Percentiles rank a stretch among this genome's conserved stretches.
These are phyloP conservation scores for Quercus variabilis DNA, from an alignment of 306 rosid species.

Conservation along the genomic window DNA sequence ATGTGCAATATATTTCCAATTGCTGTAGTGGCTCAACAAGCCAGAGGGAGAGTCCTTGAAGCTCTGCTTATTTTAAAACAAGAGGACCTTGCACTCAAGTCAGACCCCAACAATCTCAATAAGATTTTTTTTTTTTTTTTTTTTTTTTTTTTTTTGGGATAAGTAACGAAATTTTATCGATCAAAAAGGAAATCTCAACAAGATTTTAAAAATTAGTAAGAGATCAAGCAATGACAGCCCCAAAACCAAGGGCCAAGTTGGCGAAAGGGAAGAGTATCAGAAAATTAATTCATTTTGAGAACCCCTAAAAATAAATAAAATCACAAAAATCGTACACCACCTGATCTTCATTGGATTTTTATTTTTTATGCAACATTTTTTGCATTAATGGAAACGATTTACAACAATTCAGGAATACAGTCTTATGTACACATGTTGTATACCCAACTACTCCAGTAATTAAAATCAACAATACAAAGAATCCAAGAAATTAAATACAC, in stretches of 20 bases:
- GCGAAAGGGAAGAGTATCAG: not conserved
- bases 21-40: not conserved
- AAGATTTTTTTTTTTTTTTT: not conserved
- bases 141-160: no score
- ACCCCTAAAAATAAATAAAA: not conserved
- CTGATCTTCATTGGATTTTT: not conserved
- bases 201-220: not conserved
- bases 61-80: not conserved
- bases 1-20: not conserved
- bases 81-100: not conserved
- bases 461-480: no score
- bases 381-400: no score
- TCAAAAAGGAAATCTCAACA: not conserved
- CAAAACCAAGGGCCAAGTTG: no score
- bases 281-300: no score
- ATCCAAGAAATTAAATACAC: no score
- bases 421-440: no score
- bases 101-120: not conserved
- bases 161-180: no score
- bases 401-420: no score
- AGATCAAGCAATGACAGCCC: no score
- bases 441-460: no score
- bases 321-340: not conserved
- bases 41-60: not conserved
- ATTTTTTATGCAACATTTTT: no score